Base-by-base conservation (phyloP, 352 stramenopile genomes). In the Globisporangium apiculatum region DNA sequence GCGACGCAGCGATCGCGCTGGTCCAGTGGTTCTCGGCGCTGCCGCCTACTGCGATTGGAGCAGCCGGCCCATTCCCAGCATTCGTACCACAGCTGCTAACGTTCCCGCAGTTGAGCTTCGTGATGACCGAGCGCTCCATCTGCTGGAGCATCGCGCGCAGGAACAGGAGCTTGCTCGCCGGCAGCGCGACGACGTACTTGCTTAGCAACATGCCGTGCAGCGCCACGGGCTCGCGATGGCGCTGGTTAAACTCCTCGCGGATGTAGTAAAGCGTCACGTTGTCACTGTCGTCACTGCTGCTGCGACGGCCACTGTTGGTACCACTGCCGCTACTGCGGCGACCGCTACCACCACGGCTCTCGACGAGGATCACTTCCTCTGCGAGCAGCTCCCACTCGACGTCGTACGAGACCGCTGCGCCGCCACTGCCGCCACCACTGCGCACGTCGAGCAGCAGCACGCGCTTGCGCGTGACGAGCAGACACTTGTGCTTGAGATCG, bases 81-180 rank as follows among this genome's bases (percentile, higher is more conserved):
- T 31, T 31, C 24, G 24, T 31, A 31, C 24, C 17, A 42, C 35
- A 9, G 42, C 52, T 10, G 42, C 18, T 9, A 35, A 58, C 56
- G 18, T 55, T 46, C 35, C 41, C 17, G 37, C 66, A 72, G 55
- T 83, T 76, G 65, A 77, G 79, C 58, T 87, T 84, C 2, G 83
- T 85, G 9, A 89, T 68, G 38, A 89, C 60, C 41, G 80, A 86
- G 2, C 80, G 79, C 55, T 94, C 83, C 55, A 91, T 83, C 58
- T 94, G 86, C 60, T 95, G 83, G 24, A 95, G 68, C 83, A 94
- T 95, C 1, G 84, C 85, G 37, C 77, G 76, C 15, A 95, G 71
- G 53, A 92, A 95, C 18, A 92, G 51, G 18, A 90, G 71, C 57
- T 91, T 89, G 31, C 72, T 85, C 41, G 87, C 76, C 24, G 86